Base-by-base conservation (phyloP, 257 asterid species). In the Primulina huaijiensis region DNA sequence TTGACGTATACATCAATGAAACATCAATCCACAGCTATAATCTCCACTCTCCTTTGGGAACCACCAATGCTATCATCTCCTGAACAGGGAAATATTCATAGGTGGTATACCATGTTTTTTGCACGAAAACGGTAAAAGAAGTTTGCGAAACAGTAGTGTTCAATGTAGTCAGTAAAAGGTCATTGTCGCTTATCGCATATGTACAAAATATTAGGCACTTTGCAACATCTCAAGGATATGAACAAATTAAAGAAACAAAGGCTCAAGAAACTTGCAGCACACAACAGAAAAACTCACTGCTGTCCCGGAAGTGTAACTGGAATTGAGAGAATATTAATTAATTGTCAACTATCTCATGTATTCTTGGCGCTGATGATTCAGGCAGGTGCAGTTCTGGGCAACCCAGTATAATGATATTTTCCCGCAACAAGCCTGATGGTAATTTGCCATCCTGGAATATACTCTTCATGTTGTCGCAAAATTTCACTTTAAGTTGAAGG, bases 391-490 rank as follows among this genome's bases (percentile, higher is more conserved):
- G 60, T 31, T 74, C 74, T 0, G 82, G 79, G 63, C 82, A 78
- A 16, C 72, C 82, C 72, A 68, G 46, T 14, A 66, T 27, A 0
- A 8, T 2, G 33, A 8, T 0, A 12, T 25, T 62, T 10, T 29
- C n/a, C 10, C 0, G 31, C 69, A 40, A 27, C 63, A 10, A 2
- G 52, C 11, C 16, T 0, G 17, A 9, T 40, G 19, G 7, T 34
- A 30, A 35, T 64, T 20, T 64, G 8, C 29, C 57, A 19, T 16
- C 40, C 16, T n/a, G 52, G 55, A 61, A 0, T 38, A 83, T 34
- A 19, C 9, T 71, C 69, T 65, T 55, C 71, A 78, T 12, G 16
- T 56, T 62, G 16, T 75, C 78, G 68, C 88, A 83, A 16, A 61
- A 60, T 35, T 34, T 43, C 30, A 79, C 75, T 29, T 71, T 10